A percentile compares a stretch with the other conserved stretches of the same genome.
phyloP scores from a whole-genome alignment of 805 yeast species.

The Candida multigemmis region DNA sequence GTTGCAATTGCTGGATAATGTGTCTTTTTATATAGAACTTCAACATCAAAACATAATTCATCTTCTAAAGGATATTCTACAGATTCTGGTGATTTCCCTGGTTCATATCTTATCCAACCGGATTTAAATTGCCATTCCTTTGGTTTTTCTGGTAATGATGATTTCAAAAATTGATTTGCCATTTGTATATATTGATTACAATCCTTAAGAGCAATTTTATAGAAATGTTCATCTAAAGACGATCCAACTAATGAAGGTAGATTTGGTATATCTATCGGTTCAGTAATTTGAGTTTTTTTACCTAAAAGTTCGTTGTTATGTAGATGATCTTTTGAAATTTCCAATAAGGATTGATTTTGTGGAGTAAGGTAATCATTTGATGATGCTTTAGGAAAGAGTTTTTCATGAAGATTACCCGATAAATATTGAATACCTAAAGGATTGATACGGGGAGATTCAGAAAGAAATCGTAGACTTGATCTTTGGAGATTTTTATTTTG shows the following conservation, averaged over 20 bases:
- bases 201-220: conserved; percentile 51
- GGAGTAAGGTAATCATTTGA: conserved; percentile 17
- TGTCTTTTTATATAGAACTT: conserved; percentile 68
- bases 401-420: conserved; percentile 47
- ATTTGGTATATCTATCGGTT: conserved; percentile 47
- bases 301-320: conserved; percentile 60
- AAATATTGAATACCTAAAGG: conserved; percentile 78
- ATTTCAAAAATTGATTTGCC: conserved; percentile 33
- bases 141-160: conserved; percentile 17
- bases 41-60: conserved; percentile 81
- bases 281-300: conserved; percentile 53
- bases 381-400: conserved; percentile 43
- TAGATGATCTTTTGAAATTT: conserved; percentile 54
- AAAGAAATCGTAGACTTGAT: not conserved
- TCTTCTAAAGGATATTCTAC: conserved; percentile 69
- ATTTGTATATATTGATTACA: conserved; percentile 52
- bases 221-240: conserved; percentile 80
- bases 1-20: conserved; percentile 74
- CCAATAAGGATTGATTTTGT: conserved; percentile 24
- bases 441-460: conserved; percentile 49
- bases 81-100: conserved; percentile 39
- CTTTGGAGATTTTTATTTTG: not conserved
- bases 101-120: conserved; percentile 78
- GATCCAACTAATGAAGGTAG: conserved; percentile 72
- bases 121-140: conserved; percentile 43